phyloP scores from a whole-genome alignment of 164 flowering plant genomes.

The Aristolochia californica region DNA sequence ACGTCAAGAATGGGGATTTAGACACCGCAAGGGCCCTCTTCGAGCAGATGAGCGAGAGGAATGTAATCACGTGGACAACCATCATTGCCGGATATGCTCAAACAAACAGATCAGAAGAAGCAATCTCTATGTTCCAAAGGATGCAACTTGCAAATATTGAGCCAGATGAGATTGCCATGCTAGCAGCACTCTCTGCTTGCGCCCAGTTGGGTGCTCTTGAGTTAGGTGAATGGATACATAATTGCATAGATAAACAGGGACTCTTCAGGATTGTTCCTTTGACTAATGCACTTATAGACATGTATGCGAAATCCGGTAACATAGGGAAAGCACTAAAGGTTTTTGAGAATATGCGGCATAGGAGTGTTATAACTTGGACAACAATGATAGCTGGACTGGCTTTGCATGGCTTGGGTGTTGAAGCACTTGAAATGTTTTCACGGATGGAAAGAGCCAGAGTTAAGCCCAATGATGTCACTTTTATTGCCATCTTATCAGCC shows the following conservation, averaged over 20 bases:
- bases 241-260: conserved; percentile 23
- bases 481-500: conserved; percentile 56
- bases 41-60: conserved; percentile 38
- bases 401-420: conserved; percentile 43
- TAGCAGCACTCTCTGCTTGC: conserved; percentile 60
- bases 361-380: conserved; percentile 56
- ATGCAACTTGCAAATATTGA: conserved; percentile 39
- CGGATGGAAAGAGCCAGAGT: conserved; percentile 39
- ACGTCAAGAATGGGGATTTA: conserved; percentile 38
- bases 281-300: conserved; percentile 46
- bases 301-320: conserved; percentile 58
- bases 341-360: conserved; percentile 38
- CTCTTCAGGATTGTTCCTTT: conserved; percentile 24
- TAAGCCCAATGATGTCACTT: conserved; percentile 49
- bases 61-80: conserved; percentile 59
- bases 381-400: conserved; percentile 56
- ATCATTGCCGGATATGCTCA: conserved; percentile 45
- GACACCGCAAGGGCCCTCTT: conserved; percentile 34
- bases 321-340: conserved; percentile 35
- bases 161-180: conserved; percentile 52
- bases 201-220: conserved; percentile 47
- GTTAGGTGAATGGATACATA: conserved; percentile 48
- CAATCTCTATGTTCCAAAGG: conserved; percentile 33
- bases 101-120: conserved; percentile 30
- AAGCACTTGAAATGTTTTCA: conserved; percentile 42